phyloP scores from a whole-genome alignment of 2,329 filamentous ascomycete genomes.

The Neofusicoccum cordaticola region DNA sequence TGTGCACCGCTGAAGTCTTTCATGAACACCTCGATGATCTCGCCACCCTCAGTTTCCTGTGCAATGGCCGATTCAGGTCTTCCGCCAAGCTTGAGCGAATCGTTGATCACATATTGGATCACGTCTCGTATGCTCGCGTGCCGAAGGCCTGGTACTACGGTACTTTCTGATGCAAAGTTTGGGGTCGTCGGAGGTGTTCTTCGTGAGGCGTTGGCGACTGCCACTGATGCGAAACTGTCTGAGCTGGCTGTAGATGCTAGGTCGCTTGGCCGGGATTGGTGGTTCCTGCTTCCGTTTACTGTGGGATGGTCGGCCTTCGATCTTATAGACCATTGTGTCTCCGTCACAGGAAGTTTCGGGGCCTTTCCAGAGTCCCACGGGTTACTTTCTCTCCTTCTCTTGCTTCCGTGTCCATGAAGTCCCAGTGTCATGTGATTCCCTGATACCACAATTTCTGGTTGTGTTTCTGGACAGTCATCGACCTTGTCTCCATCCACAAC shows the following conservation, averaged over 20 bases:
- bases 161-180: conserved; percentile 37
- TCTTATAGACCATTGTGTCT: not conserved
- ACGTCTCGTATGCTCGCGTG: conserved; percentile 49
- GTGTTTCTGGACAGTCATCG: conserved; percentile 29
- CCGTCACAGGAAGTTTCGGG: conserved; percentile 21
- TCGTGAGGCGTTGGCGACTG: not conserved
- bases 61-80: conserved; percentile 52
- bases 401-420: conserved; percentile 38
- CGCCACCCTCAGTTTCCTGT: conserved; percentile 46
- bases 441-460: conserved; percentile 44
- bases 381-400: conserved; percentile 42
- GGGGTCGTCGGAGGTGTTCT: conserved; percentile 24
- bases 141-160: conserved; percentile 46
- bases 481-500: conserved; percentile 33
- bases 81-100: conserved; percentile 52
- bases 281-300: not conserved
- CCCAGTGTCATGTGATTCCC: conserved; percentile 41
- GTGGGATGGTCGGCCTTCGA: not conserved
- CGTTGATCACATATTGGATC: conserved; percentile 52
- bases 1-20: conserved; percentile 44
- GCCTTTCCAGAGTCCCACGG: conserved; percentile 26
- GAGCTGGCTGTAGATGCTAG: conserved; percentile 9
- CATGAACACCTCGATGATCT: conserved; percentile 49
- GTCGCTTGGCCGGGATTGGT: not conserved
- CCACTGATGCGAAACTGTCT: not conserved